Evolutionary conservation across 2,329 filamentous ascomycete species (phyloP).

Genomic region (Pseudogymnoascus sp.): DNA sequence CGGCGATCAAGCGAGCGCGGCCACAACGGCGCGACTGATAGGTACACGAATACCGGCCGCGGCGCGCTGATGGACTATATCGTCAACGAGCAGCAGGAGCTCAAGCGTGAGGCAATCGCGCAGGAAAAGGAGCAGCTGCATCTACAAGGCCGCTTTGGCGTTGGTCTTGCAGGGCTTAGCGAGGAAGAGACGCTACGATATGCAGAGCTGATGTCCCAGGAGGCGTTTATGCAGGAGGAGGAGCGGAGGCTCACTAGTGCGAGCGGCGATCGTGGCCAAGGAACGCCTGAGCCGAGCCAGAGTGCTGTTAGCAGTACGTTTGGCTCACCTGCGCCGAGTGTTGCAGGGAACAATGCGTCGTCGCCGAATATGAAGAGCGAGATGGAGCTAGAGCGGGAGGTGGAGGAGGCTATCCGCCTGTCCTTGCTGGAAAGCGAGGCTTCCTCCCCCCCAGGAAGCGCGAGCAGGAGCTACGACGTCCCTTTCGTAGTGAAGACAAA

Average conservation of each 20-base stretch:
- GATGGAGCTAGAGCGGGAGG: constrained; percentile 47
- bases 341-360: constrained; percentile 31
- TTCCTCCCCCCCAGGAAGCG: constrained; percentile 37
- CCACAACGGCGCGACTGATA: constrained; percentile 47
- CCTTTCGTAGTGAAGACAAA: constrained; percentile 40
- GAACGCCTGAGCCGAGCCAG: constrained; percentile 21
- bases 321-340: constrained; percentile 46
- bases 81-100: constrained; percentile 71
- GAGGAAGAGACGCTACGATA: constrained; percentile 59
- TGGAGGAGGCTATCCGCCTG: constrained; percentile 54
- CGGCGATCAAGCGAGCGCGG: constrained; percentile 54
- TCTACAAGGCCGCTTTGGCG: constrained; percentile 72
- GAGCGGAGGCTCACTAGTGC: constrained; percentile 44
- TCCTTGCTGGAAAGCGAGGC: constrained; percentile 49
- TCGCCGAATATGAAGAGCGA: constrained; percentile 29
- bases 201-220: constrained; percentile 57
- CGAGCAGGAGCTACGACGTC: constrained; percentile 37
- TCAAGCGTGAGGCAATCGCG: constrained; percentile 62
- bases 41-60: constrained; percentile 53
- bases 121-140: constrained; percentile 59
- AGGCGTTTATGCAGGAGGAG: constrained; percentile 49
- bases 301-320: constrained; percentile 36
- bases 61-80: constrained; percentile 74
- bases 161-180: constrained; percentile 60
- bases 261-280: constrained; percentile 38